These are phyloP conservation scores for Ustilago loliicola DNA, from an alignment of 1,284 basidiomycete species.

Conservation along the genomic window DNA sequence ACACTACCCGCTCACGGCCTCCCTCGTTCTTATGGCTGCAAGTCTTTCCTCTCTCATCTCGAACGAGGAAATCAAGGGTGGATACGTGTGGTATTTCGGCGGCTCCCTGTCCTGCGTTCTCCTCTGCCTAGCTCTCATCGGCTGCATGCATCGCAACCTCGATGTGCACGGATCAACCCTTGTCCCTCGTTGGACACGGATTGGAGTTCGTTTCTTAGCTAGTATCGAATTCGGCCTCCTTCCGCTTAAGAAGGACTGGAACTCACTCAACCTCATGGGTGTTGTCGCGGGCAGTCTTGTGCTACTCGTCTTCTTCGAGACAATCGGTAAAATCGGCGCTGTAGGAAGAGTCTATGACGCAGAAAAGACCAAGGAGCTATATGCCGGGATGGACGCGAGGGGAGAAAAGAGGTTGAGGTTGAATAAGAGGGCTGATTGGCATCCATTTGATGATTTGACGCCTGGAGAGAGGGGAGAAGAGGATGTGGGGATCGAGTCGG, in stretches of 20 bases:
- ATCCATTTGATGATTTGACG: constrained; percentile 67
- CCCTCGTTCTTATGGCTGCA: constrained; percentile 59
- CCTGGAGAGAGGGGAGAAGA: constrained; percentile 65
- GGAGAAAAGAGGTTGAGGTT: constrained; percentile 35
- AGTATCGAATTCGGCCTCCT: constrained; percentile 52
- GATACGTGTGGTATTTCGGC: constrained; percentile 63
- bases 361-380: constrained; percentile 45
- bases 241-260: constrained; percentile 59
- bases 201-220: constrained; percentile 51
- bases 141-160: constrained; percentile 61
- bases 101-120: constrained; percentile 52
- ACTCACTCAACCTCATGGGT: constrained; percentile 50
- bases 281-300: constrained; percentile 47
- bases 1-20: constrained; percentile 67
- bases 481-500: constrained; percentile 68
- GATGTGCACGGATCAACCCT: constrained; percentile 54
- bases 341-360: constrained; percentile 58
- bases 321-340: constrained; percentile 65
- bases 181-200: constrained; percentile 55
- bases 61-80: constrained; percentile 32
- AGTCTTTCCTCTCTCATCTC: constrained; percentile 52
- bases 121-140: constrained; percentile 58
- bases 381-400: constrained; percentile 25
- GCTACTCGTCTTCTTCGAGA: constrained; percentile 62
- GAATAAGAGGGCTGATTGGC: constrained; percentile 55